Conservation (phyloP, 805 yeast species). For the Priceomyces carsonii region DNA sequence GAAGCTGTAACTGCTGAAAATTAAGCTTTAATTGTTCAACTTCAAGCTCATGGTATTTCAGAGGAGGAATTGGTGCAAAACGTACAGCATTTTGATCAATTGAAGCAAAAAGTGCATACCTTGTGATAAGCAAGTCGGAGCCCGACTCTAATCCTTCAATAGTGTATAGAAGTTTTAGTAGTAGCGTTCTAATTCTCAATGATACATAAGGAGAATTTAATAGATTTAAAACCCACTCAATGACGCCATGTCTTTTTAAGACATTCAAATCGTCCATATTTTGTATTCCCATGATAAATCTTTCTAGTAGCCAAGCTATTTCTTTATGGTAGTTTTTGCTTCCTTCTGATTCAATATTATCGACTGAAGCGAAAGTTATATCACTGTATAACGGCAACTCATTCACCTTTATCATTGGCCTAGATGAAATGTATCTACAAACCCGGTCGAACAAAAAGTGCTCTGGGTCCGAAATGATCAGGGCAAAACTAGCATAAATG, state of each 20-base stretch:
- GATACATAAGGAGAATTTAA: slow-evolving; percentile 51
- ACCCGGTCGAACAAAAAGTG: slow-evolving; percentile 74
- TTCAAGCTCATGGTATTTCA: slow-evolving; percentile 11
- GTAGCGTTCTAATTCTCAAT: slow-evolving; percentile 36
- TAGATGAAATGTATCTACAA: slow-evolving; percentile 61
- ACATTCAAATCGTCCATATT: slow-evolving; percentile 52
- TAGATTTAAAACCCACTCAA: slow-evolving; percentile 69
- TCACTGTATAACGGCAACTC: slow-evolving; percentile 49
- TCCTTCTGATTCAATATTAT: slow-evolving; percentile 30
- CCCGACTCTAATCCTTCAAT: slow-evolving; percentile 59
- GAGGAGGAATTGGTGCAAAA: slow-evolving; percentile 12
- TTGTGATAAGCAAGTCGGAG: slow-evolving; percentile 55
- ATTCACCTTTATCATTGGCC: slow-evolving; percentile 43
- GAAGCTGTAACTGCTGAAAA: slow-evolving; percentile 46
- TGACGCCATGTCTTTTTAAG: slow-evolving; percentile 51
- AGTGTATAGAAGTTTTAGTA: slow-evolving; percentile 45
- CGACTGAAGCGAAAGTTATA: slow-evolving; percentile 29
- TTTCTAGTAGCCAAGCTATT: slow-evolving; percentile 63
- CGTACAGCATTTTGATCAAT: slow-evolving; percentile 27
- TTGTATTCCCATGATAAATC: slow-evolving; percentile 48
- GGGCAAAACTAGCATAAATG: slow-evolving; percentile 54
- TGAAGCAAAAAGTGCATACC: slow-evolving; percentile 45
- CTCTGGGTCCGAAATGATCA: slow-evolving; percentile 65
- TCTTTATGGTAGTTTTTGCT: slow-evolving; percentile 57
- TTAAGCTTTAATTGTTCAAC: slow-evolving; percentile 38